Base-by-base conservation (phyloP, 345 rosid genomes). In the Limnanthes douglasii region DNA sequence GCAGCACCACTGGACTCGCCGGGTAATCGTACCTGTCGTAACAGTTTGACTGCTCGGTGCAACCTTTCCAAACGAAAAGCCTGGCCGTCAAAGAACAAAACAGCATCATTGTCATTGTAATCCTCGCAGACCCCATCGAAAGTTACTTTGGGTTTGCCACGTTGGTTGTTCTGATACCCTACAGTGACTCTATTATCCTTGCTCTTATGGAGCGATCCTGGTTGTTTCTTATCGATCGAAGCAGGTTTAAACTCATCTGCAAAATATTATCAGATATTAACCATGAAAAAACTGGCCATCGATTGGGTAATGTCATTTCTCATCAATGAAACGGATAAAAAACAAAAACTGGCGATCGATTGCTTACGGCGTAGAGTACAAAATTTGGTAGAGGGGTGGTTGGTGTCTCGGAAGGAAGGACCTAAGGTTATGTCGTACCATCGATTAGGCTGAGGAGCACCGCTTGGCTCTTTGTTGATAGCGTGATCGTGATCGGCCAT, bases 231-330 rank as follows among this genome's bases (percentile, higher is more conserved):
- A 31, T 86, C 94, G 9, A 86, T 74, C 5, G 94, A 86, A 24
- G 96, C 86, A 2, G 96, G 94, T 57, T 77, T 80, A 35, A 81
- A 86, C 28, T 79, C 88, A 72, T 85, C 83, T 83, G 48, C 50
- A 46, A 39, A 7, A 52, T 22, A 37, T 36, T 39, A 37, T 27
- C 46, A 22, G 1, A n/a, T n/a, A n/a, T n/a, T n/a, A n/a, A n/a
- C n/a, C n/a, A n/a, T n/a, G n/a, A n/a, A n/a, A n/a, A n/a, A n/a
- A n/a, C n/a, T n/a, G n/a, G n/a, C n/a, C n/a, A n/a, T n/a, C n/a
- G n/a, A n/a, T n/a, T n/a, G n/a, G n/a, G n/a, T n/a, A n/a, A n/a
- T n/a, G n/a, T n/a, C n/a, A n/a, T n/a, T n/a, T n/a, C n/a, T n/a
- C n/a, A n/a, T n/a, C n/a, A n/a, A n/a, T n/a, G n/a, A n/a, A n/a